Evolutionary conservation across 192 early-diverging fungal species (phyloP).

Genomic region (Phlyctochytrium arcticum): DNA sequence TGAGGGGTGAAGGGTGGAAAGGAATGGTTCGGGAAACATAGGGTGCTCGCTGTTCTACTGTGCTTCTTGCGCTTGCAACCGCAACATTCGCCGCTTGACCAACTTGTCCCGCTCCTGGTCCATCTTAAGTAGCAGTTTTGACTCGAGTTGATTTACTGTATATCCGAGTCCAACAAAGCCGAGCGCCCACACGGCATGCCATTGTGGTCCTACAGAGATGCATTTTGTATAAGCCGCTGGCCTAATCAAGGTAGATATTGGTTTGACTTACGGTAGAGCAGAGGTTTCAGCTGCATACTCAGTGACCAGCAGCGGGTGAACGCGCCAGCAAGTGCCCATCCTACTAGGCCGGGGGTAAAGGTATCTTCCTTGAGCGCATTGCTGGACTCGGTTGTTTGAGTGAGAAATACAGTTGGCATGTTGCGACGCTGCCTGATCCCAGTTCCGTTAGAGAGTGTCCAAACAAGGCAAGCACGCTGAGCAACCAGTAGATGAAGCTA

Average conservation of each 20-base stretch:
- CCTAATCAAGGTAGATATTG: too few species aligned
- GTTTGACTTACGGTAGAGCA: conserved; percentile 15
- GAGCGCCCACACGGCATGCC: conserved; percentile 9
- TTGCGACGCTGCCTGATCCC: too few species aligned
- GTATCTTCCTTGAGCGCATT: too few species aligned
- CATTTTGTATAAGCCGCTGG: too few species aligned
- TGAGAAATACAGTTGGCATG: too few species aligned
- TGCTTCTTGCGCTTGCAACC: neutral
- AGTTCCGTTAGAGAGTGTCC: too few species aligned
- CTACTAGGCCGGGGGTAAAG: conserved; percentile 10
- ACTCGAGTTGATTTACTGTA: neutral
- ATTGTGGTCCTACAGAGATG: neutral
- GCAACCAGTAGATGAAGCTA: too few species aligned
- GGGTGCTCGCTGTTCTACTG: neutral
- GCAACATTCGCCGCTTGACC: conserved; percentile 11
- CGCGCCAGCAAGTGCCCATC: conserved; percentile 15
- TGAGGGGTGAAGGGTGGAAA: too few species aligned
- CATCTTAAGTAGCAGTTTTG: neutral
- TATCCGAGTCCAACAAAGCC: conserved; percentile 8
- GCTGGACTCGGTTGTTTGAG: too few species aligned
- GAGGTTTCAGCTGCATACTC: conserved; percentile 14
- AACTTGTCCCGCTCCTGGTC: conserved; percentile 10
- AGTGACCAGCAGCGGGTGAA: conserved; percentile 13
- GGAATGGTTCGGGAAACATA: too few species aligned
- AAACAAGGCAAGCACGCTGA: too few species aligned